phyloP scores from a whole-genome alignment of 441 rosid genomes.

The Gossypium trilobum region DNA sequence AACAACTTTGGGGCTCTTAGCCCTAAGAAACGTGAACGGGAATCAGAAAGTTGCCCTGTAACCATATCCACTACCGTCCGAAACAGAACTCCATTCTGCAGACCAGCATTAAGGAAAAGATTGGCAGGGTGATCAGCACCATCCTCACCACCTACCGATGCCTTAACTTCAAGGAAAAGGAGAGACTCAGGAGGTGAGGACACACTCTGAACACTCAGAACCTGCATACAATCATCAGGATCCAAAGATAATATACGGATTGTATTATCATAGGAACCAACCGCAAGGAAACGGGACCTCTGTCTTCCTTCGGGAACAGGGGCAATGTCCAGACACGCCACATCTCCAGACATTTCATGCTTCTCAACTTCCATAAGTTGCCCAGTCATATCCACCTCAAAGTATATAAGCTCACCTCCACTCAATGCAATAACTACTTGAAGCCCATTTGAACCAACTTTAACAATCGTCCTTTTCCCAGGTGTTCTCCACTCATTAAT shows the following conservation, averaged over 20 bases:
- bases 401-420: slow-evolving; percentile 93
- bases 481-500: slow-evolving; percentile 97
- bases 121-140: slow-evolving; percentile 98
- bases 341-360: slow-evolving; percentile 95
- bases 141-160: slow-evolving; percentile 89
- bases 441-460: slow-evolving; percentile 87
- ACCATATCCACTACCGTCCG: slow-evolving; percentile 93
- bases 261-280: slow-evolving; percentile 87
- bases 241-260: slow-evolving; percentile 85
- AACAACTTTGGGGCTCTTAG: slow-evolving; percentile 84
- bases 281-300: slow-evolving; percentile 93
- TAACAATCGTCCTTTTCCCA: slow-evolving; percentile 90
- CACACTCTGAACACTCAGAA: slow-evolving; percentile 89
- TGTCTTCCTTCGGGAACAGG: slow-evolving; percentile 99
- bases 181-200: slow-evolving; percentile 92
- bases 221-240: slow-evolving; percentile 95
- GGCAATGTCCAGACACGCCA: slow-evolving; percentile 92
- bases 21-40: slow-evolving; percentile 86
- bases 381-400: slow-evolving; percentile 92
- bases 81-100: slow-evolving; percentile 84
- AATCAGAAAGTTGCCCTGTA: slow-evolving; percentile 94
- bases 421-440: slow-evolving; percentile 89
- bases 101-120: slow-evolving; percentile 90
- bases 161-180: slow-evolving; percentile 92
- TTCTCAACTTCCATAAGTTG: slow-evolving; percentile 95